Evolutionary conservation across 805 yeast genomes (phyloP).

Genomic region (Teunomyces kruisii): DNA sequence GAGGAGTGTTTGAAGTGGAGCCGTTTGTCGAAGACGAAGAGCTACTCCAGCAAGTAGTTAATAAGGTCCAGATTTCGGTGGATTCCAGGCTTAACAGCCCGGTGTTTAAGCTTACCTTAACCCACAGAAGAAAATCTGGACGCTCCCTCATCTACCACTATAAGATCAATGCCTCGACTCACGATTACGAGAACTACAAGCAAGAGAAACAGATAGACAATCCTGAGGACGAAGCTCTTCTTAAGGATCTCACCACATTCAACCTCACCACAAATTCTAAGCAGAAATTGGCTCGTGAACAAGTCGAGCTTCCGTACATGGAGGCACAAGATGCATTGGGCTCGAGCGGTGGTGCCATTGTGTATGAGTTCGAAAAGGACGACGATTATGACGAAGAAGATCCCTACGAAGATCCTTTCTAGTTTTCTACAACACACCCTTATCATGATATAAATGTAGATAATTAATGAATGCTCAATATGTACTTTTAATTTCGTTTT

Average conservation of each 20-base stretch:
- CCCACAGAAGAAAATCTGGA: slow-evolving; percentile 82
- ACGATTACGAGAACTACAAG: slow-evolving; percentile 35
- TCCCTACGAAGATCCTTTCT: slow-evolving; percentile 95
- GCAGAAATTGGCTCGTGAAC: slow-evolving; percentile 76
- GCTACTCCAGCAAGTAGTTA: slow-evolving; percentile 20
- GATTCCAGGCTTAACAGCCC: slow-evolving; percentile 44
- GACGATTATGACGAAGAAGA: slow-evolving; percentile 98
- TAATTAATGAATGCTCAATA: too few species aligned
- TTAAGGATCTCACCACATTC: slow-evolving; percentile 83
- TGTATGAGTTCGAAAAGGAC: slow-evolving; percentile 92
- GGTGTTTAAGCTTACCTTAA: slow-evolving; percentile 49
- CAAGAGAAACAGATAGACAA: slow-evolving; percentile 15
- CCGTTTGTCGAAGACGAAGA: slow-evolving; percentile 53
- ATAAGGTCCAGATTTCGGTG: slow-evolving; percentile 51
- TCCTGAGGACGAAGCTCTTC: slow-evolving; percentile 51
- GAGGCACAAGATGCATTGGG: slow-evolving; percentile 76
- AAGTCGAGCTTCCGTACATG: slow-evolving; percentile 87
- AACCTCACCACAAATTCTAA: slow-evolving; percentile 72
- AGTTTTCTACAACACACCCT: slow-evolving; percentile 6
- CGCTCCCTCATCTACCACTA: slow-evolving; percentile 62
- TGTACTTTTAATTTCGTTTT: background rate
- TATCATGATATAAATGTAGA: too few species aligned
- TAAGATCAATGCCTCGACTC: slow-evolving; percentile 48
- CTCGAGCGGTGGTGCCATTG: slow-evolving; percentile 83
- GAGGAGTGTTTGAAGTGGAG: slow-evolving; percentile 62